A percentile compares a stretch with the other conserved stretches of the same genome.
Evolutionary conservation across 208 protist species (phyloP).

Genomic region (Crithidia acanthocephali): DNA sequence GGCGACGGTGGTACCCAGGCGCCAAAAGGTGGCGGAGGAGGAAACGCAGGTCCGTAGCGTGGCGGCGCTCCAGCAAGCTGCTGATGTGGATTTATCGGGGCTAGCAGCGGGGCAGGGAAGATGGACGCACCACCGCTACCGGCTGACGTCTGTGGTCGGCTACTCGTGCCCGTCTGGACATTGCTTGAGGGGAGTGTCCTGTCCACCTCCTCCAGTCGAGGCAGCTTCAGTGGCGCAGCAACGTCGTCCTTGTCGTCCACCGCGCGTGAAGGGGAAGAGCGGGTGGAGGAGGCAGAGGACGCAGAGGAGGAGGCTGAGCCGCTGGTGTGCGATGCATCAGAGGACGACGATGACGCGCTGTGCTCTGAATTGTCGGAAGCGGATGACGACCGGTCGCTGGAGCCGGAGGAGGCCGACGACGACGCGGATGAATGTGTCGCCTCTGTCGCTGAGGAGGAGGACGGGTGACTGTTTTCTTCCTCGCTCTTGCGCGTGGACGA

Average conservation of each 20-base stretch:
- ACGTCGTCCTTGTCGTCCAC: neutral
- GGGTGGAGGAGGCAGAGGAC: neutral
- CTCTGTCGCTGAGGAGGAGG: slow-evolving; percentile 7
- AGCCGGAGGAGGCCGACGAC: neutral
- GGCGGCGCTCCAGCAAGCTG: neutral
- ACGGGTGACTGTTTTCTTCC: slow-evolving; percentile 3
- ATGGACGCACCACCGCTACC: neutral
- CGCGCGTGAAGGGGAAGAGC: neutral
- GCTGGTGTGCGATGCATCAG: neutral
- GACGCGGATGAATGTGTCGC: slow-evolving; percentile 5
- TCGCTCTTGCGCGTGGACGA: neutral
- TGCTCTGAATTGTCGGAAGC: neutral
- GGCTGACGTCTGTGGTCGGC: neutral
- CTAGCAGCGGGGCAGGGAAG: slow-evolving; percentile 11
- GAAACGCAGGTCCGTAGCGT: slow-evolving; percentile 25
- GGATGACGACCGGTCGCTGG: neutral
- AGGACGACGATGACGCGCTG: neutral
- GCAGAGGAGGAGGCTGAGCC: neutral
- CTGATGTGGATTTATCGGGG: neutral
- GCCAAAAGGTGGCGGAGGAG: neutral
- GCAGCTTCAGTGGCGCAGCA: slow-evolving; percentile 17
- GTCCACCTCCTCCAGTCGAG: slow-evolving; percentile 17
- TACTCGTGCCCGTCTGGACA: neutral
- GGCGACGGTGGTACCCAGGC: slow-evolving; percentile 1
- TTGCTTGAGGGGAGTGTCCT: neutral